These are phyloP conservation scores for Achaetomium macrosporum DNA, from an alignment of 2,329 filamentous ascomycete species.

Conservation along the genomic window DNA sequence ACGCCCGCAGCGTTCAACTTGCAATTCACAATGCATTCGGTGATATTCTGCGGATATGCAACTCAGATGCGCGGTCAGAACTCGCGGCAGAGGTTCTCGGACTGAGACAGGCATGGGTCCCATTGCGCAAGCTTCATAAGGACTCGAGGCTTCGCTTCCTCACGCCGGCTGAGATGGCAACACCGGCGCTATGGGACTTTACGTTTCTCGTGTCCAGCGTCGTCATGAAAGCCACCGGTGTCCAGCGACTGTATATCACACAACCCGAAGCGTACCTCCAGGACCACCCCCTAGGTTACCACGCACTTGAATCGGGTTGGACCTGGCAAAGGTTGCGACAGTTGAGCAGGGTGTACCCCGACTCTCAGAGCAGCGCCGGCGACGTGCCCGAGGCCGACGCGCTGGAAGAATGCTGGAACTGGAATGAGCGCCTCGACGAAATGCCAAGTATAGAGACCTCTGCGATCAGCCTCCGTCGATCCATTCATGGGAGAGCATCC, in stretches of 20 bases:
- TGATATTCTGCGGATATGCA: constrained; percentile 43
- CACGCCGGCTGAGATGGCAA: constrained; percentile 65
- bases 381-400: constrained; percentile 57
- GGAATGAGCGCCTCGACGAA: constrained; percentile 59
- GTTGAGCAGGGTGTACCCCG: constrained; percentile 51
- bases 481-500: constrained; percentile 33
- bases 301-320: constrained; percentile 53
- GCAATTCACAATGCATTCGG: constrained; percentile 60
- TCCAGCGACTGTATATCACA: constrained; percentile 67
- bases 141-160: constrained; percentile 67
- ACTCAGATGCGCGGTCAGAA: constrained; percentile 6
- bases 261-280: constrained; percentile 71
- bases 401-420: constrained; percentile 61
- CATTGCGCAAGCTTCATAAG: constrained; percentile 69
- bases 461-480: constrained; percentile 38
- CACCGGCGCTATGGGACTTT: constrained; percentile 64
- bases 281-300: constrained; percentile 35
- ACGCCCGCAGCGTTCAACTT: constrained; percentile 61
- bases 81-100: constrained; percentile 46
- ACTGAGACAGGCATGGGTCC: constrained; percentile 64
- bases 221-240: constrained; percentile 62
- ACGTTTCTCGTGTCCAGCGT: constrained; percentile 64
- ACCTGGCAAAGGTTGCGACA: constrained; percentile 65
- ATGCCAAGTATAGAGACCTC: constrained; percentile 40
- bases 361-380: constrained; percentile 35